phyloP scores from a whole-genome alignment of 352 stramenopile genomes.

The Globisporangium paddicum region DNA sequence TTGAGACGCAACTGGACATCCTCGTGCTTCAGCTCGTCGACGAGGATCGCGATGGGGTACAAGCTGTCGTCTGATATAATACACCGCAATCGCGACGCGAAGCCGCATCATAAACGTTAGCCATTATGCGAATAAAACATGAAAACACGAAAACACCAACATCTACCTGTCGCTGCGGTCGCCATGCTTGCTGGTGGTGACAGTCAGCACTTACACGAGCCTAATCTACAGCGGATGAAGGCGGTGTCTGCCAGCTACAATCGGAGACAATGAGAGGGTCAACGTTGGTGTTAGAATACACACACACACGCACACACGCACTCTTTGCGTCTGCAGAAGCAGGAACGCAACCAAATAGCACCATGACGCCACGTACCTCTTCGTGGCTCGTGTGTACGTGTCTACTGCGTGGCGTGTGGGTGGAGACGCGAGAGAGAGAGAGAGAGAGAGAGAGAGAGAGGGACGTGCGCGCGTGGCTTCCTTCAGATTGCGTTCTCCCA shows the following conservation, averaged over 20 bases:
- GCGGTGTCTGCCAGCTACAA: not conserved
- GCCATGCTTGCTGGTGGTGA: conserved; percentile 1
- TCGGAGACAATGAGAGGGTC: not conserved
- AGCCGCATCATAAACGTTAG: not conserved
- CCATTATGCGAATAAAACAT: not conserved
- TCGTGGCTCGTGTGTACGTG: not conserved
- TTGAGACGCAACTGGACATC: conserved; percentile 91
- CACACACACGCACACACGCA: no score
- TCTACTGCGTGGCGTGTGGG: not conserved
- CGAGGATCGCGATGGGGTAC: conserved; percentile 88
- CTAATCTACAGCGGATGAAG: not conserved
- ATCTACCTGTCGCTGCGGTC: conserved; percentile 3
- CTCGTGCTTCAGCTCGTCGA: conserved; percentile 92
- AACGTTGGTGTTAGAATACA: not conserved
- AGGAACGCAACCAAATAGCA: not conserved
- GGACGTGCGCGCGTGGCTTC: conserved; percentile 3
- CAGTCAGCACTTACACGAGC: not conserved
- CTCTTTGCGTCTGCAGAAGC: not conserved
- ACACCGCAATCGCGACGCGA: not conserved
- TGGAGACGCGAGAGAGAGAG: not conserved
- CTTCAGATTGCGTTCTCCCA: not conserved
- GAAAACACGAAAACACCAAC: not conserved
- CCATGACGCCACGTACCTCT: not conserved
- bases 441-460: not conserved
- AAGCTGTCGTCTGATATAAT: conserved; percentile 55